phyloP scores from a whole-genome alignment of 2,329 filamentous ascomycete species.

The Chaetothyriales sp. region DNA sequence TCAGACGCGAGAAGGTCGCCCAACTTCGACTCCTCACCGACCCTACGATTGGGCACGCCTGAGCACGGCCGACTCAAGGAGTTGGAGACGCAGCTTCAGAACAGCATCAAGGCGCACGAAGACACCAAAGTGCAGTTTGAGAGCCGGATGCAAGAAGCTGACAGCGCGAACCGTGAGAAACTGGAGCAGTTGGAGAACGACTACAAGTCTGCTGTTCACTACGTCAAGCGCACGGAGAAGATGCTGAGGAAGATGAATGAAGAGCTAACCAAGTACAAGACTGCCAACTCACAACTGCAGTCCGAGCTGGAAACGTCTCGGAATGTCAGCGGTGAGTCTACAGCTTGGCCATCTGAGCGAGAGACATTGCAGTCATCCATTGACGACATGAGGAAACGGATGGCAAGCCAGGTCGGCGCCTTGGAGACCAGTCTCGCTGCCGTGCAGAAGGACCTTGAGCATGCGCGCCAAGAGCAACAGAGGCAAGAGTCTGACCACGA shows the following conservation, averaged over 20 bases:
- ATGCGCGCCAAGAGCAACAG: constrained; percentile 56
- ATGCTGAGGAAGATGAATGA: constrained; percentile 99
- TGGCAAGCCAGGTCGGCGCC: constrained; percentile 49
- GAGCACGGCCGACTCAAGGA: constrained; percentile 68
- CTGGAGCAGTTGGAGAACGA: constrained; percentile 88
- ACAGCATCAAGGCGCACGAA: constrained; percentile 65
- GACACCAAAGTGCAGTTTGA: constrained; percentile 70
- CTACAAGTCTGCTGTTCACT: constrained; percentile 94
- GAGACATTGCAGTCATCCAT: constrained; percentile 54
- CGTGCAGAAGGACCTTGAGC: constrained; percentile 56
- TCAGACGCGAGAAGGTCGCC: constrained; percentile 59
- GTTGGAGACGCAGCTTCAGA: constrained; percentile 74
- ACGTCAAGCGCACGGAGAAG: constrained; percentile 96
- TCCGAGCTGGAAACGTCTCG: constrained; percentile 58
- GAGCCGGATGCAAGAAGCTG: constrained; percentile 70
- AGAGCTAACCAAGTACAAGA: constrained; percentile 84
- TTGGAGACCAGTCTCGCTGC: constrained; percentile 59
- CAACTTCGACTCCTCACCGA: constrained; percentile 53
- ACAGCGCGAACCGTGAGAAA: constrained; percentile 80
- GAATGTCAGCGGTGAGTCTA: constrained; percentile 39
- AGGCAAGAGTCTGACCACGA: constrained; percentile 44
- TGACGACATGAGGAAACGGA: constrained; percentile 52
- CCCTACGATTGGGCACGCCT: constrained; percentile 61
- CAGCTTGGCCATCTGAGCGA: constrained; percentile 65
- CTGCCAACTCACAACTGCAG: constrained; percentile 69